Evolutionary conservation across 2,329 filamentous ascomycete species (phyloP), one percentile per base, ranked within the genome.

Genomic region (Dryadomyces quercus-mongolicae): DNA sequence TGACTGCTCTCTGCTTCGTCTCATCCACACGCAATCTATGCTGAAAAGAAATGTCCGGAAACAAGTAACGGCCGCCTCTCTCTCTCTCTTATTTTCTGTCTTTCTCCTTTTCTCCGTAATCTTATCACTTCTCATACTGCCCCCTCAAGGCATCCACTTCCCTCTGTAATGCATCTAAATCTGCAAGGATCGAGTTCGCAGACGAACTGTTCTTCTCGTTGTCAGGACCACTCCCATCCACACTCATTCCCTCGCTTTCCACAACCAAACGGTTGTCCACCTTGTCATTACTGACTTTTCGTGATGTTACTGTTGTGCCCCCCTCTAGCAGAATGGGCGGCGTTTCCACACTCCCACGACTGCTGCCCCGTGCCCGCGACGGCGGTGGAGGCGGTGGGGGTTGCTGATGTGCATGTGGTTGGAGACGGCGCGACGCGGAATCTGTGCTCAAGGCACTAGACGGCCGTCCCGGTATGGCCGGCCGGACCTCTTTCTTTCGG

Each of bases 101-200:
- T 50, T 40, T 42, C 9, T 40, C 18, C 10, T 46, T 22, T 12
- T 43, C 42, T 16, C 36, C 5, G 21, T 21, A 46, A 4, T 34
- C 42, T 7, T 36, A 12, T n/a, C 18, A 45, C 45, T 49, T 49
- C 2, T 15, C 22, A 36, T 54, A 58, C 50, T 57, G 57, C 8
- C 69, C 73, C 61, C 78, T 71, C 47, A 85, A 63, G 4, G 80
- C 85, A 67, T 92, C 86, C 43, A 92, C 86, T 63, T 92, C 87
- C 63, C 78, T 77, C 67, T 88, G 86, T 58, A 92, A 68, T 21
- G 82, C 81, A 49, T 80, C 78, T 54, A 92, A 68, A 64, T 91
- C 85, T 1, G 85, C 85, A 60, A 92, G 67, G 56, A 91, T 88
- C 62, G 86, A 79, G 45, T 68, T 66, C 1, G 71, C 68, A 52